A percentile compares a stretch with the other conserved stretches of the same genome.
Evolutionary conservation across 164 flowering plant genomes (phyloP).

Genomic region (Vitis vinifera): ASM3070453v1 NC_081806.1:1970001-1970500

Average conservation of each 20-base stretch:
- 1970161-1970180: conserved; percentile 33
- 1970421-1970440: too few species aligned
- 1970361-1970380: neutral
- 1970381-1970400: neutral
- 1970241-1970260: conserved; percentile 32
- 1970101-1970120: conserved; percentile 61
- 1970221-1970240: conserved; percentile 35
- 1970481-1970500: too few species aligned
- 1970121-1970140: conserved; percentile 84
- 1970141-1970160: conserved; percentile 41
- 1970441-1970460: too few species aligned
- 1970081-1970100: conserved; percentile 63
- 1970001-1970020: neutral
- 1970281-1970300: conserved; percentile 30
- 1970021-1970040: neutral
- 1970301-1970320: conserved; percentile 30
- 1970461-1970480: too few species aligned
- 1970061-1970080: conserved; percentile 50
- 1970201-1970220: conserved; percentile 39
- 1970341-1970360: conserved; percentile 2
- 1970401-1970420: too few species aligned
- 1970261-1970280: conserved; percentile 25
- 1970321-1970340: conserved; percentile 34
- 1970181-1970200: conserved; percentile 44
- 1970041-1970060: conserved; percentile 38